Percentiles rank a stretch among this genome's conserved stretches.
Evolutionary conservation across 805 yeast genomes (phyloP).

Genomic region (Candida sanyiensis): DNA sequence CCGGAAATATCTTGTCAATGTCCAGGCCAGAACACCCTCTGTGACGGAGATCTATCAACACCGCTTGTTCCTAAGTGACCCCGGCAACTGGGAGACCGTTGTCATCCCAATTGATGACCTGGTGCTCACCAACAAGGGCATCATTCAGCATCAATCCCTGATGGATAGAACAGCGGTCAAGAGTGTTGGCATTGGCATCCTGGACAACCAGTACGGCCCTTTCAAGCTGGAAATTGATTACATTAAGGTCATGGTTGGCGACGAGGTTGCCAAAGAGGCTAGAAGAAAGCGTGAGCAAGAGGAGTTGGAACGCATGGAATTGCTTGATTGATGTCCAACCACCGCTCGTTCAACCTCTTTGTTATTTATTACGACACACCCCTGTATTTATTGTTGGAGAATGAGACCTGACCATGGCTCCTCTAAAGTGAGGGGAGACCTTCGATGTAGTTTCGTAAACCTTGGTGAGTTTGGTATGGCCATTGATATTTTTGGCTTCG

Average conservation of each 20-base stretch:
- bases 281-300: slow-evolving; percentile 14
- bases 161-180: slow-evolving; percentile 61
- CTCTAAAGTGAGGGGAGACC: no score
- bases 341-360: neutral
- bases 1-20: slow-evolving; percentile 70
- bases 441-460: no score
- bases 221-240: slow-evolving; percentile 64
- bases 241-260: slow-evolving; percentile 62
- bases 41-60: slow-evolving; percentile 80
- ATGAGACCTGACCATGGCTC: no score
- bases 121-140: slow-evolving; percentile 81
- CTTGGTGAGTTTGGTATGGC: no score
- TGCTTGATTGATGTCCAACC: neutral
- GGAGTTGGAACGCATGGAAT: slow-evolving; percentile 1
- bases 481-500: no score
- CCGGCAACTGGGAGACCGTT: slow-evolving; percentile 81
- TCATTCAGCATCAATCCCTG: slow-evolving; percentile 48
- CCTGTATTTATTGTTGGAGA: slow-evolving; percentile 8
- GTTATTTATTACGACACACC: slow-evolving; percentile 3
- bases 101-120: slow-evolving; percentile 72
- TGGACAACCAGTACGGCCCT: slow-evolving; percentile 76
- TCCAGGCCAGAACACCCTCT: slow-evolving; percentile 76
- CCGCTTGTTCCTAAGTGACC: slow-evolving; percentile 61
- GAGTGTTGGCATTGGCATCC: slow-evolving; percentile 71
- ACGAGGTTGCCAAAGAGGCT: slow-evolving; percentile 20